Base-by-base conservation (phyloP, 2,329 filamentous ascomycete species). In the Tolypocladium paradoxum region DNA sequence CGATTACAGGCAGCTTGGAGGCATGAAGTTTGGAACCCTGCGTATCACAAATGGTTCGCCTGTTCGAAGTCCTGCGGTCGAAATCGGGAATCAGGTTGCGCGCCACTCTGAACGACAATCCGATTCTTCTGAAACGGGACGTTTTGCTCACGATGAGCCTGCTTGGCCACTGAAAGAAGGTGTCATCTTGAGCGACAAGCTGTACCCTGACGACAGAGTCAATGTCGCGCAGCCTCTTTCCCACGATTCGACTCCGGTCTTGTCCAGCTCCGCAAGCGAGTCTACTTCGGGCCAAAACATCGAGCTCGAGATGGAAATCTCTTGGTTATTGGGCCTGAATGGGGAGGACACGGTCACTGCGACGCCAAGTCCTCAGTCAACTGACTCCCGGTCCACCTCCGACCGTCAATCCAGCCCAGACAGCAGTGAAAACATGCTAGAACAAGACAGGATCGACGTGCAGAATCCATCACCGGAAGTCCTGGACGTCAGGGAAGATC, bases 31-130 rank as follows among this genome's bases (percentile, higher is more conserved):
- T 51, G 83, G 83, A 2, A 80, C 80, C 2, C 61, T 85, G 49
- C 76, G 79, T 36, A 84, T 85, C 53, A 83, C 73, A 24, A 85
- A 85, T 63, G 82, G 80, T 16, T 69, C 71, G 3, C 82, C 82
- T 2, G 65, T 65, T 16, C 66, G 68, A n/a, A 80, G 75, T 59
- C 65, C 50, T 35, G 45, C 29, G 8, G 12, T n/a, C 16, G 55
- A 55, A 52, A 48, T 29, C 37, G 36, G 48, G 6, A 43, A 48
- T 9, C 31, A 37, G 12, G 20, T 27, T 29, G 34, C 18, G 16
- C 35, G 14, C n/a, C 35, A 31, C 14, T 18, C 35, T n/a, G 36
- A 20, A 7, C 48, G 18, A 20, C 12, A 36, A 20, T 4, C 22
- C 20, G 35, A n/a, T 31, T 24, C 11, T 40, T 31, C 27, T 14